Base-by-base conservation (phyloP, 2,329 filamentous ascomycete species). In the Lanzia echinophila region DNA sequence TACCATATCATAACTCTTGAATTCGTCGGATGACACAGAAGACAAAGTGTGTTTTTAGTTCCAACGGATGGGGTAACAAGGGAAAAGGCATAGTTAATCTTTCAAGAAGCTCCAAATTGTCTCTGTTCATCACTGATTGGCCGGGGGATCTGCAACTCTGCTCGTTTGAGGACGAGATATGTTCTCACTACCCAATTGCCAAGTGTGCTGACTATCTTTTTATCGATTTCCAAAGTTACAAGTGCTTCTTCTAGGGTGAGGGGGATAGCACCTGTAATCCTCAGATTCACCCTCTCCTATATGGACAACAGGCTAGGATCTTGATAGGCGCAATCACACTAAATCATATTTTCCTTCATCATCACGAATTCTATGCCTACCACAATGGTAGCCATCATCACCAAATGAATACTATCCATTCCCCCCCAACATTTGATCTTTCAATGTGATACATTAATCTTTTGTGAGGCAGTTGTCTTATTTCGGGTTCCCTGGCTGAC, bases 151-250 rank as follows among this genome's bases (percentile, higher is more conserved):
- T 70, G 69, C 58, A 76, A 66, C 70, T 89, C 85, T 1, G 70
- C 75, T 56, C 71, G 72, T 71, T 88, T 88, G 58, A 86, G 72
- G 0, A 67, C 67, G 2, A 79, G 42, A 63, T 85, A 89, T 45
- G 79, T 73, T 32, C 74, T 66, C 5, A 87, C 76, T 17, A 86
- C 62, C 3, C 74, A 72, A 0, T 65, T 56, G 0, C 78, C 76
- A 47, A 88, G 54, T 34, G 75, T 56, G 17, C 69, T 68, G 0
- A 59, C 66, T 56, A 88, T 52, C 31, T 67, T 69, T 2, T 62
- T 61, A 55, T 87, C 80, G 3, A 63, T 63, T 33, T 71, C 62
- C 47, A 89, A 67, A 4, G 71, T 75, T 2, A 63, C 60, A 11
- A 88, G 63, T 0, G 84, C 82, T 58, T 82, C 76, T 0, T 71